phyloP scores from a whole-genome alignment of 1,284 basidiomycete species.

The Pholiota adiposa region DNA sequence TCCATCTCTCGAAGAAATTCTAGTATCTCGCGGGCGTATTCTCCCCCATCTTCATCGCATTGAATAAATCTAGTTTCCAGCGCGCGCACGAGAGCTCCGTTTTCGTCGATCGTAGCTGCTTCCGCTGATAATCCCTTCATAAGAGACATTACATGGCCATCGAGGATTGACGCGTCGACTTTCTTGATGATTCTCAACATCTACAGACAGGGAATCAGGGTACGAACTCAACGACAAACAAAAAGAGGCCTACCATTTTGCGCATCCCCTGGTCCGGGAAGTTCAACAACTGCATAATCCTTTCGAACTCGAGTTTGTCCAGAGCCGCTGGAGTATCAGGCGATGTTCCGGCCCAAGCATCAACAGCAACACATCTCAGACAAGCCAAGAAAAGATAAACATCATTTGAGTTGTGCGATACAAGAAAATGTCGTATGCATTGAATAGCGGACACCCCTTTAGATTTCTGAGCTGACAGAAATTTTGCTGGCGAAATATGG shows the following conservation, averaged over 20 bases:
- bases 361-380: slow-evolving; percentile 57
- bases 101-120: slow-evolving; percentile 37
- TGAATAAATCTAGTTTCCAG: slow-evolving; percentile 62
- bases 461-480: slow-evolving; percentile 32
- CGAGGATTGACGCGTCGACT: slow-evolving; percentile 61
- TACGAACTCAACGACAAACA: neutral
- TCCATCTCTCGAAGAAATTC: slow-evolving; percentile 51
- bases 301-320: slow-evolving; percentile 71
- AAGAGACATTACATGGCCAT: slow-evolving; percentile 54
- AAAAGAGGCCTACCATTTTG: slow-evolving; percentile 48
- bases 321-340: slow-evolving; percentile 52
- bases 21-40: slow-evolving; percentile 57
- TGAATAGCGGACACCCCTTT: slow-evolving; percentile 41
- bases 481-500: slow-evolving; percentile 30
- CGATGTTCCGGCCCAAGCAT: slow-evolving; percentile 67
- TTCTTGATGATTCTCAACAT: slow-evolving; percentile 56
- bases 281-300: slow-evolving; percentile 66
- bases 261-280: slow-evolving; percentile 63
- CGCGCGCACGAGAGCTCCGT: slow-evolving; percentile 46
- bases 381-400: slow-evolving; percentile 69
- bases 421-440: slow-evolving; percentile 58
- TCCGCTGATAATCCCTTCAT: slow-evolving; percentile 42
- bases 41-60: slow-evolving; percentile 54
- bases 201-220: slow-evolving; percentile 39
- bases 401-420: slow-evolving; percentile 59